Evolutionary conservation across 2,329 filamentous ascomycete genomes (phyloP).

Genomic region (Verticillium klebahnii): DNA sequence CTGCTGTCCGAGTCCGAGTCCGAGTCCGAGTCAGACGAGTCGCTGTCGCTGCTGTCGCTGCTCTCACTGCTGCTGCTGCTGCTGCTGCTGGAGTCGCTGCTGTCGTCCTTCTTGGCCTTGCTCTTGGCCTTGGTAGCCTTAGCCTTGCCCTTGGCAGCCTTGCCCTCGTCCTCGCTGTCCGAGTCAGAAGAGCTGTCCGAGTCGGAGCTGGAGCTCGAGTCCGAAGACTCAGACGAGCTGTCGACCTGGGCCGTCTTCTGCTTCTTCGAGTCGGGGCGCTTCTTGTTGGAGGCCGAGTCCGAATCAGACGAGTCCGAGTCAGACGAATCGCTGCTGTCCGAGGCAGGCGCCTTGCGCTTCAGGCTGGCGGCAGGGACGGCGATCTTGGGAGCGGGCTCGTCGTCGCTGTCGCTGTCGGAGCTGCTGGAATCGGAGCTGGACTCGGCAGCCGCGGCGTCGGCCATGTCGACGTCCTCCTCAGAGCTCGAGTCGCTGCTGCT

Average conservation of each 20-base stretch:
- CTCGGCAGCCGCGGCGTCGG: slow-evolving; percentile 32
- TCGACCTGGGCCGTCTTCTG: slow-evolving; percentile 33
- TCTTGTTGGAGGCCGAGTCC: slow-evolving; percentile 34
- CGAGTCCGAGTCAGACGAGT: slow-evolving; percentile 25
- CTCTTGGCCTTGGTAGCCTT: background rate
- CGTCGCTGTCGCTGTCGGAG: slow-evolving; percentile 14
- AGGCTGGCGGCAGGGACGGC: slow-evolving; percentile 19
- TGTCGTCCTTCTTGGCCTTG: background rate
- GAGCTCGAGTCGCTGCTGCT: slow-evolving; percentile 27
- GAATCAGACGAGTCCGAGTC: slow-evolving; percentile 24
- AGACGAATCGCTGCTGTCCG: slow-evolving; percentile 16
- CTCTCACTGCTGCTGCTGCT: slow-evolving; percentile 26
- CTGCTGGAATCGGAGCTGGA: slow-evolving; percentile 20
- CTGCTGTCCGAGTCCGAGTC: slow-evolving; percentile 24
- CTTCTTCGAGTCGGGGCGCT: slow-evolving; percentile 48
- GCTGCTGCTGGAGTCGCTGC: background rate
- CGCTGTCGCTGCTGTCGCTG: slow-evolving; percentile 10
- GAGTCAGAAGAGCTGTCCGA: slow-evolving; percentile 32
- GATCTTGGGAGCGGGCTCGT: slow-evolving; percentile 1
- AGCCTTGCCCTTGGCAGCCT: background rate
- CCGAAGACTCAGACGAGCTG: slow-evolving; percentile 26
- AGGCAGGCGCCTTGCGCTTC: slow-evolving; percentile 35
- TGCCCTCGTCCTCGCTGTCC: slow-evolving; percentile 21
- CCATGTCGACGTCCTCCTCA: slow-evolving; percentile 41
- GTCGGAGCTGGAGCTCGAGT: slow-evolving; percentile 22